Percentiles rank a stretch among this genome's conserved stretches.
phyloP scores from a whole-genome alignment of 495 filamentous ascomycete genomes.

The Talaromyces stipitatus region DNA sequence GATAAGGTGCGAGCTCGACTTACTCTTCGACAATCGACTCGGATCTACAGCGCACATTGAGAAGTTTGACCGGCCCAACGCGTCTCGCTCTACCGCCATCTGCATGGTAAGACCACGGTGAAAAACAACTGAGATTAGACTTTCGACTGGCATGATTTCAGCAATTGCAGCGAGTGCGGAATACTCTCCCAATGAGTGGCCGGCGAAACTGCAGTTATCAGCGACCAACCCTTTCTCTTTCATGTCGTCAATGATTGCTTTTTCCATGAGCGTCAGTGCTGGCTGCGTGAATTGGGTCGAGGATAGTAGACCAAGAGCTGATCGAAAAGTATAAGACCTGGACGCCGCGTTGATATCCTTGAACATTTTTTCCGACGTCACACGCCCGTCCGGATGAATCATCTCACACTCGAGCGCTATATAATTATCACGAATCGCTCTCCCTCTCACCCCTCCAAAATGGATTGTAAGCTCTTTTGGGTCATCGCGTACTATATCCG shows the following conservation, averaged over 20 bases:
- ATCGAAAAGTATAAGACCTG: conserved; percentile 91
- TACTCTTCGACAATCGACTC: conserved; percentile 81
- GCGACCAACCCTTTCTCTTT: conserved; percentile 90
- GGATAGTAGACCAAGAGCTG: conserved; percentile 87
- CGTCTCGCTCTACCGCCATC: conserved; percentile 95
- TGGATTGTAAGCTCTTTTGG: conserved; percentile 97
- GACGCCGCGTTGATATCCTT: conserved; percentile 89
- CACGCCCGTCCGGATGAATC: conserved; percentile 74
- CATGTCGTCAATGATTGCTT: conserved; percentile 99
- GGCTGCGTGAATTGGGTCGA: conserved; percentile 98
- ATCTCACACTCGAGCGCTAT: conserved; percentile 98
- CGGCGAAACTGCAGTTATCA: conserved; percentile 89
- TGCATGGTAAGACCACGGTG: conserved; percentile 99
- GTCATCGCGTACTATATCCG: conserved; percentile 98
- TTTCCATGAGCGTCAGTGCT: conserved; percentile 96
- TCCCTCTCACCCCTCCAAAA: conserved; percentile 92
- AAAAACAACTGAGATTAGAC: conserved; percentile 93
- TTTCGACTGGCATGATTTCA: conserved; percentile 98
- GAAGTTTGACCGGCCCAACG: conserved; percentile 85
- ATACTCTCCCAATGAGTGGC: conserved; percentile 98
- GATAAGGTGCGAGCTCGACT: not conserved
- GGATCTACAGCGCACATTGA: conserved; percentile 98
- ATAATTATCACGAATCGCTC: conserved; percentile 95
- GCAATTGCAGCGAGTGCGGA: conserved; percentile 91
- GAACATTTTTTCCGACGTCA: conserved; percentile 98